Percentiles rank a stretch among this genome's conserved stretches.
phyloP scores from a whole-genome alignment of 768 basidiomycete genomes.

The Lanmaoa pseudosensibilis region DNA sequence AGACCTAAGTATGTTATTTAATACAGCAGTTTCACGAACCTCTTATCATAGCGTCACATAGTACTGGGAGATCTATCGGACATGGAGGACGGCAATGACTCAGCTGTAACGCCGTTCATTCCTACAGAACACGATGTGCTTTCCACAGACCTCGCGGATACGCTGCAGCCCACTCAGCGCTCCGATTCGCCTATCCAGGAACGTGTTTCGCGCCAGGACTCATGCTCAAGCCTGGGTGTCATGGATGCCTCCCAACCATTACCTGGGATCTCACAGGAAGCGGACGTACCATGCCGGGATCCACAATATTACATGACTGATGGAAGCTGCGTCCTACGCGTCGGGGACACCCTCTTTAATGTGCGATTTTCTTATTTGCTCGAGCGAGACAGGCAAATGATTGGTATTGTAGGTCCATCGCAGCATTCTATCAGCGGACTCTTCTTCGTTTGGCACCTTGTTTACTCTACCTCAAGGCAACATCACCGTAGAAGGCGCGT shows the following conservation, averaged over 20 bases:
- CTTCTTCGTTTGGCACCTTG: constrained; percentile 63
- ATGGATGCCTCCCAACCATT: background rate
- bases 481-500: constrained; percentile 51
- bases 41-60: background rate
- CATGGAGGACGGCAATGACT: constrained; percentile 19
- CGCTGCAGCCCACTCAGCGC: constrained; percentile 3
- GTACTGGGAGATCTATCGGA: background rate
- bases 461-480: constrained; percentile 66
- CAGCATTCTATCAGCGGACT: constrained; percentile 59
- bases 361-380: constrained; percentile 39
- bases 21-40: background rate
- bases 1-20: too few species aligned
- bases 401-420: constrained; percentile 49
- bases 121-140: constrained; percentile 20
- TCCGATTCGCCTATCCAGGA: constrained; percentile 11
- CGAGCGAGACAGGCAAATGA: constrained; percentile 1
- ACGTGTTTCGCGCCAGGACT: constrained; percentile 8
- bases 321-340: constrained; percentile 65
- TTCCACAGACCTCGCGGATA: background rate
- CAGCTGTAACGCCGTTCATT: constrained; percentile 19
- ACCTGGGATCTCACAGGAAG: constrained; percentile 7
- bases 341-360: constrained; percentile 68
- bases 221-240: constrained; percentile 1
- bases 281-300: constrained; percentile 37
- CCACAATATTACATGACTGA: constrained; percentile 63